Evolutionary conservation across 768 basidiomycete genomes (phyloP).

Genomic region (Nidularia pulvinata): DNA sequence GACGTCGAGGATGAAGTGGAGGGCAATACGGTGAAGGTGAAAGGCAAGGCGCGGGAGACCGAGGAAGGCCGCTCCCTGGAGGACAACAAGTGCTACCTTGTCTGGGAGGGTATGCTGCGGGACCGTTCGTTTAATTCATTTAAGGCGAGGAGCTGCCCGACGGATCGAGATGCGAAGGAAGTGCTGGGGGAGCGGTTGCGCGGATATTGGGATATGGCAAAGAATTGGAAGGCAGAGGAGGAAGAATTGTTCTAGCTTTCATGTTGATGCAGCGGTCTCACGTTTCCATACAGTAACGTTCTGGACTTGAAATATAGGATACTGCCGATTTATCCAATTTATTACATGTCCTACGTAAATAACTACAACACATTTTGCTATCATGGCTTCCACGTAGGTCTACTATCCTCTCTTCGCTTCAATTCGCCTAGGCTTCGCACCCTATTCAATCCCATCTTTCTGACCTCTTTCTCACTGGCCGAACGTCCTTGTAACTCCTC

Average conservation of each 20-base stretch:
- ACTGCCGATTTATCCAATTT: too few relatives aligned
- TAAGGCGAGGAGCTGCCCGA: constrained; percentile 80
- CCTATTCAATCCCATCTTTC: constrained; percentile 21
- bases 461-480: constrained; percentile 11
- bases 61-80: constrained; percentile 56
- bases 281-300: too few relatives aligned
- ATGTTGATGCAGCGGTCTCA: too few relatives aligned
- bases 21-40: constrained; percentile 23
- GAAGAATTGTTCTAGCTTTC: constrained; percentile 58
- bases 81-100: constrained; percentile 85
- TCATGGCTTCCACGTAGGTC: neutral
- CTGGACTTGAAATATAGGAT: too few relatives aligned
- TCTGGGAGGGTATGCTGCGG: constrained; percentile 92
- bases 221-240: constrained; percentile 86
- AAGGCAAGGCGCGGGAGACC: constrained; percentile 22
- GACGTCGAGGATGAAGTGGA: constrained; percentile 30
- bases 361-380: too few relatives aligned
- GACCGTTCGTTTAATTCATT: constrained; percentile 83
- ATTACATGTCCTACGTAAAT: constrained; percentile 1
- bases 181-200: constrained; percentile 81
- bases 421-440: constrained; percentile 32
- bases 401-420: constrained; percentile 13
- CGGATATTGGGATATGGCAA: constrained; percentile 94
- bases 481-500: constrained; percentile 38
- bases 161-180: constrained; percentile 86